Evolutionary conservation across 2,329 filamentous ascomycete species (phyloP), one percentile per base, ranked within the genome.

Genomic region (Colletotrichum sp.): DNA sequence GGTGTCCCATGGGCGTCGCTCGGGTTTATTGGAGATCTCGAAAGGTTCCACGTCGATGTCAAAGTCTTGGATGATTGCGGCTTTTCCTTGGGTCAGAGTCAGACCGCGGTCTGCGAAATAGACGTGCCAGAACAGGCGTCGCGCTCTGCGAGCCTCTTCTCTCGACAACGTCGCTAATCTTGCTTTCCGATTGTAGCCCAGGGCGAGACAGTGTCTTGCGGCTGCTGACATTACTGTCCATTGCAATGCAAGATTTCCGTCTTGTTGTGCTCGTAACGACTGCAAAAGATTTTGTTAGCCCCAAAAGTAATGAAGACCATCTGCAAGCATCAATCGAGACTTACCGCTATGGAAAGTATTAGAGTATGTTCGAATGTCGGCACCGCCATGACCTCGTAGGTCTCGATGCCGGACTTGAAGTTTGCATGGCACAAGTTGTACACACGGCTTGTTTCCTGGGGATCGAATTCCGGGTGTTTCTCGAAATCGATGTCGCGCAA

Each of bases 131-230:
- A 79, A 79, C 5, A 79, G 55, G 2, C 72, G 69, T 7, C 77
- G 68, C 32, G 68, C 74, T 21, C 69, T 66, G 18, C 75, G 64
- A 2, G 77, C 67, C 43, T 76, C 69, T 3, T 75, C 52, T 12
- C 68, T 43, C 2, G 74, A 32, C 12, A 78, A 13, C 6, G 75
- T 61, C 3, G 58, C 70, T 7, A 75, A 43, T 32, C 71, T 69
- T n/a, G 65, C 75, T 30, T 76, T 69, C n/a, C 78, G 56, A 21
- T 79, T 73, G n/a, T 79, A 79, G 21, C 77, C 78, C 5, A 79
- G 18, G 10, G 75, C 74, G 0, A 79, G 68, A 56, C 77, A 77
- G 58, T 79, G 78, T 13, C 76, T 76, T 2, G 78, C 76, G 2
- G 77, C 74, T 3, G 77, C 74, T 0, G 77, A 77, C 30, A 76